phyloP scores from a whole-genome alignment of 2,329 filamentous ascomycete genomes.

The Colletotrichum horii region DNA sequence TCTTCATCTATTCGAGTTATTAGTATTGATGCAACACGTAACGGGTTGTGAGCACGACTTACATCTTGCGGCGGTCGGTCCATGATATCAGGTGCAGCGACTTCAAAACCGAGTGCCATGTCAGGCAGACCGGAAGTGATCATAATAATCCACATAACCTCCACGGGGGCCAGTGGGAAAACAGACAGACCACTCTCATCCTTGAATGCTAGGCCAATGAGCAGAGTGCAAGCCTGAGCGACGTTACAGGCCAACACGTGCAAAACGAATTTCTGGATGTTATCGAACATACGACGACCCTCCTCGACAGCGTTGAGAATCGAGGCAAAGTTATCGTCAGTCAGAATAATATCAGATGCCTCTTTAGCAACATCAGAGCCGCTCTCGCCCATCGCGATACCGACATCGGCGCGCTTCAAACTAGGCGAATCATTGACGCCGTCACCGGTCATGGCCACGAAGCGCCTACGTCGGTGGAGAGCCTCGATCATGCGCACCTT shows the following conservation, averaged over 20 bases:
- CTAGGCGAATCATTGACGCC: conserved; percentile 75
- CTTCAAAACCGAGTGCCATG: conserved; percentile 77
- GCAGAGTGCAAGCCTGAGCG: conserved; percentile 69
- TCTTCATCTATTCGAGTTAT: conserved; percentile 31
- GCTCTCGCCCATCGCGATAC: conserved; percentile 73
- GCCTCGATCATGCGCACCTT: conserved; percentile 77
- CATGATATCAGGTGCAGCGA: conserved; percentile 72
- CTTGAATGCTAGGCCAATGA: conserved; percentile 75
- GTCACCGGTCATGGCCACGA: conserved; percentile 75
- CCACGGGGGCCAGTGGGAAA: conserved; percentile 74
- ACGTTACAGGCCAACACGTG: conserved; percentile 73
- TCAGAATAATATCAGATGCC: conserved; percentile 71
- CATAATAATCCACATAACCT: conserved; percentile 83
- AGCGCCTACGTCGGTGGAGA: conserved; percentile 67
- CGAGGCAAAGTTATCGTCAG: conserved; percentile 75
- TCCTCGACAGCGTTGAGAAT: conserved; percentile 76
- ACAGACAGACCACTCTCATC: conserved; percentile 67
- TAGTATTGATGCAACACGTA: neutral
- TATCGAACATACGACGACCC: conserved; percentile 74
- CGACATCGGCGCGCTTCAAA: conserved; percentile 71
- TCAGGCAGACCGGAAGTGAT: conserved; percentile 76
- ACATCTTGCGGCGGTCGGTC: conserved; percentile 70
- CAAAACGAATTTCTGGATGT: conserved; percentile 76
- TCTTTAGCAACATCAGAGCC: conserved; percentile 76
- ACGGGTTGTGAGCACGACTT: conserved; percentile 28